These are phyloP conservation scores for Phycomyces blakesleeanus DNA, from an alignment of 192 early-diverging fungal species.

Conservation along the genomic window DNA sequence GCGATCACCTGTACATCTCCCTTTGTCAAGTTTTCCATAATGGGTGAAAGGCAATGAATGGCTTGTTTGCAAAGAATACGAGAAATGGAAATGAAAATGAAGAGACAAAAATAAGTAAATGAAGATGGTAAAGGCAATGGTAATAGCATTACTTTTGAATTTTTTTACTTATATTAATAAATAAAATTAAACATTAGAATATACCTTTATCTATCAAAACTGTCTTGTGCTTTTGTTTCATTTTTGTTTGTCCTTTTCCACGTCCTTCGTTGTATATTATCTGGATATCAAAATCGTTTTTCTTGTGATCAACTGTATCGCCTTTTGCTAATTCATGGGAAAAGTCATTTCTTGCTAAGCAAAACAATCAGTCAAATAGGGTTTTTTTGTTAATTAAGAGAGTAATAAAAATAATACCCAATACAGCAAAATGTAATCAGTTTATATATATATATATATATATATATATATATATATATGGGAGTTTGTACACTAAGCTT, in stretches of 20 bases:
- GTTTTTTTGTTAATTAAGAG: slow-evolving; percentile 10
- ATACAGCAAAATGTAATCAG: too few species aligned
- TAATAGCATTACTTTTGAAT: too few species aligned
- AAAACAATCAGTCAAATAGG: slow-evolving; percentile 21
- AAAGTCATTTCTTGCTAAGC: slow-evolving; percentile 30
- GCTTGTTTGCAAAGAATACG: slow-evolving; percentile 45
- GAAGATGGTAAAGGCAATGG: too few species aligned
- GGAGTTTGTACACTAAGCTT: too few species aligned
- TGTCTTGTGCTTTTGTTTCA: slow-evolving; percentile 56
- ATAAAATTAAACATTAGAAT: not conserved
- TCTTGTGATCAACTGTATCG: slow-evolving; percentile 31
- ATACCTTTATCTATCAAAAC: slow-evolving; percentile 57
- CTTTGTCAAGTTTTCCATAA: slow-evolving; percentile 49
- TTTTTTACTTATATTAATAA: slow-evolving; percentile 20
- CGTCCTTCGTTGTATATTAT: slow-evolving; percentile 36
- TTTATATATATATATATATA: too few species aligned
- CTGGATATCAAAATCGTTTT: slow-evolving; percentile 40
- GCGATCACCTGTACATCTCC: slow-evolving; percentile 58
- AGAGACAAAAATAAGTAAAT: too few species aligned
- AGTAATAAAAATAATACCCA: too few species aligned
- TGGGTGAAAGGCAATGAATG: slow-evolving; percentile 46
- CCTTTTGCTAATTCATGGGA: slow-evolving; percentile 36
- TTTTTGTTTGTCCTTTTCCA: slow-evolving; percentile 46
- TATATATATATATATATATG: too few species aligned
- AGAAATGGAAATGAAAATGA: too few species aligned